Percentiles rank a stretch among this genome's conserved stretches.
Evolutionary conservation across 192 early-diverging fungal genomes (phyloP).

Genomic region (Gorgonomyces haynaldii): DNA sequence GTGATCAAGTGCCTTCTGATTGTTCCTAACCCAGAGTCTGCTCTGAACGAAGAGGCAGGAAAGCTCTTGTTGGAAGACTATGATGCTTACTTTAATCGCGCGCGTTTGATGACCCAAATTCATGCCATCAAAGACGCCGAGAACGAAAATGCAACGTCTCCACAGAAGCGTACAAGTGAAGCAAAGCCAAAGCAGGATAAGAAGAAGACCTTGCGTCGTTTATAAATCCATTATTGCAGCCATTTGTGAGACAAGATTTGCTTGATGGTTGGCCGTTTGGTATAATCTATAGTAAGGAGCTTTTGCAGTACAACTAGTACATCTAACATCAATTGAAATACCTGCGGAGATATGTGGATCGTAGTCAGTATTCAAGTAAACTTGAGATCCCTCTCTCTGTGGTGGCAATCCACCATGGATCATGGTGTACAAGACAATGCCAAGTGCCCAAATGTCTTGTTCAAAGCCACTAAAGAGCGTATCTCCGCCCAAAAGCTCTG

Average conservation of each 20-base stretch:
- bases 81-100: slow-evolving; percentile 69
- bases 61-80: slow-evolving; percentile 79
- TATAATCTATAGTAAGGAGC: too few relatives aligned
- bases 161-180: slow-evolving; percentile 7
- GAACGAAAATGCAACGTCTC: background rate
- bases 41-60: slow-evolving; percentile 92
- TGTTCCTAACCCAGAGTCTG: slow-evolving; percentile 89
- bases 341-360: too few relatives aligned
- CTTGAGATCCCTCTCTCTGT: background rate
- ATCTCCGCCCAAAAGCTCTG: background rate
- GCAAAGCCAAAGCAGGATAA: too few relatives aligned
- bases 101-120: slow-evolving; percentile 64
- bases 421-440: slow-evolving; percentile 8
- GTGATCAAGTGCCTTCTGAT: slow-evolving; percentile 92
- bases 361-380: too few relatives aligned
- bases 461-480: background rate
- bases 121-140: slow-evolving; percentile 44
- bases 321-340: too few relatives aligned
- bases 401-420: background rate
- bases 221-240: too few relatives aligned
- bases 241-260: too few relatives aligned
- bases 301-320: too few relatives aligned
- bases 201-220: too few relatives aligned
- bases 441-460: slow-evolving; percentile 5
- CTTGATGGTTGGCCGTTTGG: too few relatives aligned